Conservation (phyloP, 305 asterid species). For the Lippia alba region DNA sequence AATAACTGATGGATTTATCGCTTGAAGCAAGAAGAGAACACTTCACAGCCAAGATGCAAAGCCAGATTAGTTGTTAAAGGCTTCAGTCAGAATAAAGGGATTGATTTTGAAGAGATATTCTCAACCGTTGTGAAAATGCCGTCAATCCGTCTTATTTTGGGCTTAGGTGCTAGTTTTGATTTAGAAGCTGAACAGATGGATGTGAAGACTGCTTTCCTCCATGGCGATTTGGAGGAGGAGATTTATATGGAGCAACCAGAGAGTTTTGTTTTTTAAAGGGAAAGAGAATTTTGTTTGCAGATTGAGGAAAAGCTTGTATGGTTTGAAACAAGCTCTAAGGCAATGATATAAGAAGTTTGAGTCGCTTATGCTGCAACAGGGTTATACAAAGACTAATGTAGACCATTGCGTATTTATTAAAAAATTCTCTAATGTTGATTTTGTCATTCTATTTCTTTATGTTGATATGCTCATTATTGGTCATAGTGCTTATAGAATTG, state of each 20-base stretch:
- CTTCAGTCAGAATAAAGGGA: background rate
- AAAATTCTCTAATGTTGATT: background rate
- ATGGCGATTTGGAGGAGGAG: background rate
- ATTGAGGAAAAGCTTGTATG: background rate
- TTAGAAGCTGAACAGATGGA: background rate
- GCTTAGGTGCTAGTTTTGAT: background rate
- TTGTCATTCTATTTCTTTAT: background rate
- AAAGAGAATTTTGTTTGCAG: background rate
- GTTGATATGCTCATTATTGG: background rate
- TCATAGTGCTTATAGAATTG: no score
- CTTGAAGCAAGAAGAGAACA: background rate
- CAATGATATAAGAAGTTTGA: slow-evolving; percentile 1
- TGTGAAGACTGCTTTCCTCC: background rate
- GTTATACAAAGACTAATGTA: background rate
- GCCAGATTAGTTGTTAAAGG: background rate
- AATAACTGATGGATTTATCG: background rate
- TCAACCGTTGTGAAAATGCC: background rate
- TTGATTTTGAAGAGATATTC: background rate
- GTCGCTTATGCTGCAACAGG: background rate
- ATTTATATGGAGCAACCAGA: background rate
- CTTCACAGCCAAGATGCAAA: background rate
- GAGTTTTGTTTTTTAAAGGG: background rate
- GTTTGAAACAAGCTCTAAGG: background rate
- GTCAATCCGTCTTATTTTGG: background rate
- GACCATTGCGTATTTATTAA: background rate